A percentile compares a stretch with the other conserved stretches of the same genome.
Evolutionary conservation across 345 rosid genomes (phyloP).

Genomic region (Aurinia saxatilis): DNA sequence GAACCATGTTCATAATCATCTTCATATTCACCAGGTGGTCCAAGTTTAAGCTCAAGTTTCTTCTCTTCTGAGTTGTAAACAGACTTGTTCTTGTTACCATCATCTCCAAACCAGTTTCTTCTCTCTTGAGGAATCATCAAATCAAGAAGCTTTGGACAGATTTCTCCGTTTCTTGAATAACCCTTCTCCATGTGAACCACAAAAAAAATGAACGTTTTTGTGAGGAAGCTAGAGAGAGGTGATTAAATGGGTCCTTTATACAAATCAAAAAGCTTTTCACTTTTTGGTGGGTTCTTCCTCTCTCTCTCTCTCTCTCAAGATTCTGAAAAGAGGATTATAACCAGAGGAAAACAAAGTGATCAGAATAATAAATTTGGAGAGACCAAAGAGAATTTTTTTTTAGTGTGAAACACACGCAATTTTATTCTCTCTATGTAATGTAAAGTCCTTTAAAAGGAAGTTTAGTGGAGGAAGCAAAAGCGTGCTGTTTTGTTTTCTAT

Average conservation of each 20-base stretch:
- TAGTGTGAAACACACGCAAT: constrained; percentile 52
- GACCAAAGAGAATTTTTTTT: constrained; percentile 14
- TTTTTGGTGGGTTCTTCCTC: constrained; percentile 21
- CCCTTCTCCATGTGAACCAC: not conserved
- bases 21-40: constrained; percentile 59
- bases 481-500: constrained; percentile 23
- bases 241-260: constrained; percentile 18
- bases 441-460: constrained; percentile 35
- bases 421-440: constrained; percentile 5
- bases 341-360: not conserved
- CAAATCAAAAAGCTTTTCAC: constrained; percentile 12
- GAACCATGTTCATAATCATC: constrained; percentile 29
- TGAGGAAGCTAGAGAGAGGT: constrained; percentile 8
- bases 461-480: constrained; percentile 50
- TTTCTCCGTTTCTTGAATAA: constrained; percentile 33
- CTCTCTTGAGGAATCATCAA: constrained; percentile 55
- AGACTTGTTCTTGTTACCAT: constrained; percentile 3
- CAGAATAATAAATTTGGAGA: not conserved
- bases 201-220: not conserved
- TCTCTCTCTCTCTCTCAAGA: constrained; percentile 9
- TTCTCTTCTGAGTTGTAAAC: constrained; percentile 51
- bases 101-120: constrained; percentile 42
- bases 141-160: constrained; percentile 48
- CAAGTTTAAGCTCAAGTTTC: constrained; percentile 92
- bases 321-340: not conserved